A percentile compares a stretch with the other conserved stretches of the same genome.
phyloP scores from a whole-genome alignment of 176 grass and related monocot genomes.

The Cymbopogon citratus region DNA sequence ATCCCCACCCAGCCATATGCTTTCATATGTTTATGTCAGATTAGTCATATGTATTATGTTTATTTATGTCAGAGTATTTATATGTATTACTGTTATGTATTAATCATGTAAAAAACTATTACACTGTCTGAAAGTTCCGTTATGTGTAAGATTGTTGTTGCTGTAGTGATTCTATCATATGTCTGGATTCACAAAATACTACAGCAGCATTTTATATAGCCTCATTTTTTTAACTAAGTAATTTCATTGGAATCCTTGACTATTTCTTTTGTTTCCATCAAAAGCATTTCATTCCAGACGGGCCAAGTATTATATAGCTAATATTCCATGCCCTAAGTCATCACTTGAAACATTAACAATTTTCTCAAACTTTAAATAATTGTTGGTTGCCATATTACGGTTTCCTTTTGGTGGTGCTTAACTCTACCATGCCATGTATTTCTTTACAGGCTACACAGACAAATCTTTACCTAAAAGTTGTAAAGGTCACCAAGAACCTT shows the following conservation, averaged over 20 bases:
- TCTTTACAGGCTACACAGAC: slow-evolving; percentile 74
- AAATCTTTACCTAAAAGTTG: slow-evolving; percentile 30
- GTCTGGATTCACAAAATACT: background rate
- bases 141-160: background rate
- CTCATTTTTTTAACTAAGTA: background rate
- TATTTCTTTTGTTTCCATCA: background rate
- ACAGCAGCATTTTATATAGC: background rate
- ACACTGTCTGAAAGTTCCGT: background rate
- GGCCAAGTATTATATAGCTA: background rate
- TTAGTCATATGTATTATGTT: background rate
- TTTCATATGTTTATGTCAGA: background rate
- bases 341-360: background rate
- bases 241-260: background rate
- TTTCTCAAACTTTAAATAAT: background rate
- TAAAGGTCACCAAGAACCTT: slow-evolving; percentile 50
- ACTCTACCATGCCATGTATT: slow-evolving; percentile 46
- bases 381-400: background rate
- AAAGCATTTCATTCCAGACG: background rate
- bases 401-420: slow-evolving; percentile 25
- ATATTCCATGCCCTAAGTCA: background rate
- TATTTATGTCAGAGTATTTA: background rate
- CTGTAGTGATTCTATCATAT: background rate
- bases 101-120: background rate
- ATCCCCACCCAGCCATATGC: background rate
- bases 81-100: background rate